phyloP scores from a whole-genome alignment of 495 filamentous ascomycete species.

The Annulohypoxylon moriforme region DNA sequence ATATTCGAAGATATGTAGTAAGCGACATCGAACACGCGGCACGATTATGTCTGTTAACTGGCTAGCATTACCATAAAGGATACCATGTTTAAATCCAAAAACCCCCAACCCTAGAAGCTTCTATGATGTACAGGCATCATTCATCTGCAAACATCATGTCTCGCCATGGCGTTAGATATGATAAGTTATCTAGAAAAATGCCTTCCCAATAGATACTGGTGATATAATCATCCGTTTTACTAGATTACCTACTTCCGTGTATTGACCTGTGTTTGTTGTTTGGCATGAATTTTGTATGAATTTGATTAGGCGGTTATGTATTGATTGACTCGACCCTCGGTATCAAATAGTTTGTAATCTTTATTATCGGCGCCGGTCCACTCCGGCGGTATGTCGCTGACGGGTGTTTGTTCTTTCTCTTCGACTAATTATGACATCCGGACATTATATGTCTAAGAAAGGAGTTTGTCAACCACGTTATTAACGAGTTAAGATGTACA shows the following conservation, averaged over 20 bases:
- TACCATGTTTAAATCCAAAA: no score
- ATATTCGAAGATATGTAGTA: neutral
- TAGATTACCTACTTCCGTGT: neutral
- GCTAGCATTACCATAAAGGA: no score
- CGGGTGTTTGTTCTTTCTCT: constrained; percentile 2
- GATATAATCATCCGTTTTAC: neutral
- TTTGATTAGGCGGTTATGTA: neutral
- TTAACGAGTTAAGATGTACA: neutral
- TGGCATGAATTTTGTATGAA: neutral
- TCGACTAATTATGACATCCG: neutral
- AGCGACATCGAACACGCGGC: no score
- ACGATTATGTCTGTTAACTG: no score
- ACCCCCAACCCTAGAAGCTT: no score
- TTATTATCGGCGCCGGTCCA: neutral
- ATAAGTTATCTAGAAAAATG: neutral
- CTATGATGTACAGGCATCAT: no score
- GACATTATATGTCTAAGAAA: neutral
- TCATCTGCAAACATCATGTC: constrained; percentile 13
- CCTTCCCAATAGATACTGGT: neutral
- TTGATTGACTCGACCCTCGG: neutral
- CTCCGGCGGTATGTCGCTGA: neutral
- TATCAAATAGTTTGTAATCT: neutral
- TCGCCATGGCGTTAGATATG: neutral
- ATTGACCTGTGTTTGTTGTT: neutral
- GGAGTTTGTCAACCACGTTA: neutral